These are phyloP conservation scores for Pelargonium cotyledonis DNA, from an alignment of 441 rosid species.

Conservation along the genomic window DNA sequence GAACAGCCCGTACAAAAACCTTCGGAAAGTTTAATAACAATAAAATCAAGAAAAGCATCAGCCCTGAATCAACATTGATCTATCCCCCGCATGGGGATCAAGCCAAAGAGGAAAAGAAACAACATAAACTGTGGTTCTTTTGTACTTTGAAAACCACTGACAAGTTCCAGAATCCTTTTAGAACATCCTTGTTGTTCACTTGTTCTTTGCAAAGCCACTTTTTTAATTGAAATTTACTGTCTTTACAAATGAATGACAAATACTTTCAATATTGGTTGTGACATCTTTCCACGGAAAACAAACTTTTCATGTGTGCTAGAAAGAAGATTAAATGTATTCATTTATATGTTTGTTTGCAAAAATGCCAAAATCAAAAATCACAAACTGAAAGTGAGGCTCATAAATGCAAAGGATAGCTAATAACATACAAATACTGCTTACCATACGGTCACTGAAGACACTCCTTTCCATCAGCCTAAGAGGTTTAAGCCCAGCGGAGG, in stretches of 20 bases:
- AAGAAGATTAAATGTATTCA: background rate
- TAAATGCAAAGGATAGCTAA: too few relatives aligned
- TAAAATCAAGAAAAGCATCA: constrained; percentile 21
- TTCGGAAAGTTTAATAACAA: constrained; percentile 13
- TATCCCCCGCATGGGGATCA: constrained; percentile 11
- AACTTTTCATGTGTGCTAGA: background rate
- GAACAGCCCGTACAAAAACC: constrained; percentile 98
- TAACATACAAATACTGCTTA: constrained; percentile 21
- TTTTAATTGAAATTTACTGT: too few relatives aligned
- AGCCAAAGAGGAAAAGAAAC: constrained; percentile 11
- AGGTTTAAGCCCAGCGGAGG: constrained; percentile 79
- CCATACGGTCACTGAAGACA: constrained; percentile 97
- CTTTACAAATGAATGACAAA: too few relatives aligned
- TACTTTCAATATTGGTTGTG: background rate
- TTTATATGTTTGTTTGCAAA: background rate
- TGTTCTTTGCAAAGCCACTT: too few relatives aligned
- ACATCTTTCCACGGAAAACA: background rate
- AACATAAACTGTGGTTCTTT: constrained; percentile 12
- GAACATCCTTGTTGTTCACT: too few relatives aligned
- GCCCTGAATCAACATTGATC: constrained; percentile 21
- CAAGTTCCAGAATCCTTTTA: background rate
- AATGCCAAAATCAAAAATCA: background rate
- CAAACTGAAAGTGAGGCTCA: background rate
- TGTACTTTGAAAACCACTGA: constrained; percentile 4
- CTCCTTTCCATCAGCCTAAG: constrained; percentile 97